These are phyloP conservation scores for Hansenula lynferdii DNA, from an alignment of 1,139 yeast species.

Conservation along the genomic window DNA sequence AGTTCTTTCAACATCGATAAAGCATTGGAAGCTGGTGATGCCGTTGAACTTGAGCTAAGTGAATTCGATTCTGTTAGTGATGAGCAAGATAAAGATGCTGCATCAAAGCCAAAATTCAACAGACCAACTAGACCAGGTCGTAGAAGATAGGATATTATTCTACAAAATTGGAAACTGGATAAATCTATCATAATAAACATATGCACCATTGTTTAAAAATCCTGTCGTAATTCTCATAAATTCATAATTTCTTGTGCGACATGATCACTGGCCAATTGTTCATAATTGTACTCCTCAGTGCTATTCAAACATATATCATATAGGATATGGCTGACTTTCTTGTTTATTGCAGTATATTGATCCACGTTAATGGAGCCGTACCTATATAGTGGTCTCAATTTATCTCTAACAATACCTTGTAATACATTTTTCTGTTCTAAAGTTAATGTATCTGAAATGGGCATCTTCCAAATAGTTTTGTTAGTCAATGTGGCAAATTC, in stretches of 20 bases:
- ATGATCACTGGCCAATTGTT: conserved; percentile 12
- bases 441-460: conserved; percentile 20
- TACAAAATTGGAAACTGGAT: background rate
- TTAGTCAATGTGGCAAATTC: conserved; percentile 2
- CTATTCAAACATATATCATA: conserved; percentile 25
- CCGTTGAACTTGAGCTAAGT: conserved; percentile 53
- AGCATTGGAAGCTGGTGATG: conserved; percentile 64
- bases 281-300: conserved; percentile 6
- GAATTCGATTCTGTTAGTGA: conserved; percentile 9
- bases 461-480: conserved; percentile 10
- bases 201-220: too few species aligned
- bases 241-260: conserved; percentile 9
- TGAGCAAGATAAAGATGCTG: background rate
- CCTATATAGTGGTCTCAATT: conserved; percentile 44
- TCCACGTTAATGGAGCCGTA: conserved; percentile 33
- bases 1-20: conserved; percentile 30
- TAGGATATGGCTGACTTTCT: conserved; percentile 35
- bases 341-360: conserved; percentile 41
- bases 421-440: conserved; percentile 44
- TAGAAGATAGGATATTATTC: conserved; percentile 15
- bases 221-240: conserved; percentile 4
- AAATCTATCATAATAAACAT: too few species aligned
- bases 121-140: conserved; percentile 26
- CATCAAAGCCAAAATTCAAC: conserved; percentile 13
- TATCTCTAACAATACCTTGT: conserved; percentile 48